A percentile compares a stretch with the other conserved stretches of the same genome.
phyloP scores from a whole-genome alignment of 2,329 filamentous ascomycete genomes.

The Venturia oleaginea region DNA sequence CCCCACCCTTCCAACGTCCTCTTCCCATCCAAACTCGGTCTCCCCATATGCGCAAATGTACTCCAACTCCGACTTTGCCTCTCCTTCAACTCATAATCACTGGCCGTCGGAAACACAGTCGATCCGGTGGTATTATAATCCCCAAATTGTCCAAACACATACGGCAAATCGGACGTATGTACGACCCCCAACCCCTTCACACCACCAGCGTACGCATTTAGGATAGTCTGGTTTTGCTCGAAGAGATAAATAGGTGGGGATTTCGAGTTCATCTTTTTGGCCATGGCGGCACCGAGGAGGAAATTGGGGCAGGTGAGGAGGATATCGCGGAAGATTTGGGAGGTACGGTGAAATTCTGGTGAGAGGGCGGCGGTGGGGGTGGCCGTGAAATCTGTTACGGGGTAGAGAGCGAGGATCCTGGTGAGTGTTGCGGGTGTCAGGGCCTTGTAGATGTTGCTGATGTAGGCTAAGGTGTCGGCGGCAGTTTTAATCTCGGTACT shows the following conservation, averaged over 20 bases:
- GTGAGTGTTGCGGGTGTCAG: constrained; percentile 40
- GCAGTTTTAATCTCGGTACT: constrained; percentile 26
- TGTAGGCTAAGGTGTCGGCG: constrained; percentile 21
- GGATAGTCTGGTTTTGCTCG: constrained; percentile 21
- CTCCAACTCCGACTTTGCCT: neutral
- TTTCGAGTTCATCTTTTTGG: constrained; percentile 42
- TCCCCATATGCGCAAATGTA: constrained; percentile 22
- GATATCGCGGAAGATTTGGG: constrained; percentile 29
- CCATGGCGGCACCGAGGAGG: constrained; percentile 43
- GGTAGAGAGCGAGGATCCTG: constrained; percentile 39
- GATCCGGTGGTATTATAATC: neutral
- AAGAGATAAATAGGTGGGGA: constrained; percentile 18
- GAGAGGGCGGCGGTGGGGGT: constrained; percentile 32
- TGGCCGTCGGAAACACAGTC: neutral
- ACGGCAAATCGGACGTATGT: neutral
- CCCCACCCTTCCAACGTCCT: constrained; percentile 33
- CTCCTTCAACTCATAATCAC: neutral
- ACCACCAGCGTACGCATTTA: constrained; percentile 13
- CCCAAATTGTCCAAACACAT: neutral
- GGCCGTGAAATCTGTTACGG: constrained; percentile 37
- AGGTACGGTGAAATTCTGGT: constrained; percentile 39
- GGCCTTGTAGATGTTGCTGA: constrained; percentile 26
- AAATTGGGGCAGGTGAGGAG: constrained; percentile 46
- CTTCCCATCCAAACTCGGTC: constrained; percentile 38
- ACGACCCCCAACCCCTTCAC: neutral